Percentiles rank a stretch among this genome's conserved stretches.
Evolutionary conservation across 495 filamentous ascomycete genomes (phyloP).

Genomic region (Hypoxylon subgilvum): DNA sequence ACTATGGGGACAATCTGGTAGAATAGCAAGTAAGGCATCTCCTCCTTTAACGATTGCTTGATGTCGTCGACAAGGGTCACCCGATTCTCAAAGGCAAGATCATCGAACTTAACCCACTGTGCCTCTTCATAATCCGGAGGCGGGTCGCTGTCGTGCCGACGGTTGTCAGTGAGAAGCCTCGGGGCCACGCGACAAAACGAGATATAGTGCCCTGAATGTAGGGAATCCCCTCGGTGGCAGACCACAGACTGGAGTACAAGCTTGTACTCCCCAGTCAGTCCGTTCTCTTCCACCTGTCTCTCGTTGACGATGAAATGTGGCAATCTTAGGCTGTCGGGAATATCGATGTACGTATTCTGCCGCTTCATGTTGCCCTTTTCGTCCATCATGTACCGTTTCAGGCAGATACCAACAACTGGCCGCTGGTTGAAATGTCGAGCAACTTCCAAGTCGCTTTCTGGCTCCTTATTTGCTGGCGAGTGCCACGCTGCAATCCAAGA

Average conservation of each 20-base stretch:
- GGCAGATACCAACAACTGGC: constrained; percentile 86
- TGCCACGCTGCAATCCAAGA: constrained; percentile 72
- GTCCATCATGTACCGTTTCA: constrained; percentile 86
- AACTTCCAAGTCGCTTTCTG: constrained; percentile 55
- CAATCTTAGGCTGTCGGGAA: constrained; percentile 84
- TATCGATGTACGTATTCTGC: constrained; percentile 83
- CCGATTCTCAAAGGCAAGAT: constrained; percentile 66
- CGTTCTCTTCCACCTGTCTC: constrained; percentile 64
- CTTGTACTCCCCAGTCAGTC: constrained; percentile 69
- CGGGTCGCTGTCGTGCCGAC: constrained; percentile 57
- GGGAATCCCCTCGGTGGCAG: constrained; percentile 85
- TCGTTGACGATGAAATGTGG: constrained; percentile 90
- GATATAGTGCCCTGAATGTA: constrained; percentile 93
- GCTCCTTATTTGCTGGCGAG: constrained; percentile 56
- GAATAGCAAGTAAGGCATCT: constrained; percentile 92
- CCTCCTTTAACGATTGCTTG: constrained; percentile 71
- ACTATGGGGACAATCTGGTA: constrained; percentile 91
- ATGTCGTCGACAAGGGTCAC: constrained; percentile 80
- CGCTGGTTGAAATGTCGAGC: constrained; percentile 60
- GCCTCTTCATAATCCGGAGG: constrained; percentile 63
- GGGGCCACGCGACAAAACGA: constrained; percentile 74
- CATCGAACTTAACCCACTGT: constrained; percentile 90
- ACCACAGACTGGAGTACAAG: constrained; percentile 86
- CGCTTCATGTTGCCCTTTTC: constrained; percentile 69
- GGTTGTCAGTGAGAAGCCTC: constrained; percentile 60